These are phyloP conservation scores for Ailanthus altissimus DNA, from an alignment of 345 rosid species.

Conservation along the genomic window DNA sequence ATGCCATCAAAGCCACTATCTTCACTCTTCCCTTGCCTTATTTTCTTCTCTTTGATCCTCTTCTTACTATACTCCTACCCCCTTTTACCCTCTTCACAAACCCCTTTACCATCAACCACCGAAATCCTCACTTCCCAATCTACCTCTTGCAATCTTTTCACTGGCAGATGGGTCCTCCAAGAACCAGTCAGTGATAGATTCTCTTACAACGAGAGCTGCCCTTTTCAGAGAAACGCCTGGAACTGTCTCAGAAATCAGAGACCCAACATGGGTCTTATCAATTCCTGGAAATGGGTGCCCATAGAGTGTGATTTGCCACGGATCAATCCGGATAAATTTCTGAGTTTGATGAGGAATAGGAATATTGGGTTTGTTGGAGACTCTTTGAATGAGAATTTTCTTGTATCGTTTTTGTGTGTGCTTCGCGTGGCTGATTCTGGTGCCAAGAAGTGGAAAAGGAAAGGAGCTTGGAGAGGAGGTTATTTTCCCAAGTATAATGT, in stretches of 20 bases:
- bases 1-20: constrained; percentile 62
- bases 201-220: constrained; percentile 77
- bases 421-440: constrained; percentile 71
- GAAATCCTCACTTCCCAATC: constrained; percentile 22
- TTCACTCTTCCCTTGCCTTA: constrained; percentile 43
- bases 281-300: constrained; percentile 91
- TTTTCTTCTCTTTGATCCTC: constrained; percentile 54
- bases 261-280: constrained; percentile 63
- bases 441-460: constrained; percentile 87
- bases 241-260: constrained; percentile 75
- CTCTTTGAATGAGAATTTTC: constrained; percentile 83
- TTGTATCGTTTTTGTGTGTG: constrained; percentile 76
- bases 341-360: constrained; percentile 63
- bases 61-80: constrained; percentile 50
- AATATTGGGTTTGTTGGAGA: constrained; percentile 90
- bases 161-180: constrained; percentile 65
- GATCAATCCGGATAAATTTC: constrained; percentile 59
- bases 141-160: constrained; percentile 66
- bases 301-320: constrained; percentile 53
- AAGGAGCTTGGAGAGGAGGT: constrained; percentile 96
- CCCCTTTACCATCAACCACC: constrained; percentile 21
- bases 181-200: constrained; percentile 38
- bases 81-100: constrained; percentile 35
- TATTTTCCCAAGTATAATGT: constrained; percentile 81
- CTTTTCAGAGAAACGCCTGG: constrained; percentile 93